A percentile compares a stretch with the other conserved stretches of the same genome.
These are phyloP conservation scores for Cucurbita maxima DNA, from an alignment of 306 rosid genomes.

Conservation along the genomic window DNA sequence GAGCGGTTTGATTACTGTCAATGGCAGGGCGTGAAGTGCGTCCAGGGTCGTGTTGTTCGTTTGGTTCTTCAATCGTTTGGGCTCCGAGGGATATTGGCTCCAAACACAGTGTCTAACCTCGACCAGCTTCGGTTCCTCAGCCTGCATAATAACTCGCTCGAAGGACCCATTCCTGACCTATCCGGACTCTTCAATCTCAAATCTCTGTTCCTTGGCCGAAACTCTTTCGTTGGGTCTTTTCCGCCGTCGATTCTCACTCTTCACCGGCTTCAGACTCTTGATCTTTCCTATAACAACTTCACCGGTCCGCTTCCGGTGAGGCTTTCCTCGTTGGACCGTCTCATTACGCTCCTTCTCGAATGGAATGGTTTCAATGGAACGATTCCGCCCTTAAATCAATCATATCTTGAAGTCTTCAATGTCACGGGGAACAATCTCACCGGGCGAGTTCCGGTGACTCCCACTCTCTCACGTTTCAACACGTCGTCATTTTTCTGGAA, in stretches of 20 bases:
- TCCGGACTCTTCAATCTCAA: constrained; percentile 51
- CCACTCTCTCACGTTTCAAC: constrained; percentile 30
- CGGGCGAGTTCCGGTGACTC: constrained; percentile 43
- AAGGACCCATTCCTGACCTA: constrained; percentile 68
- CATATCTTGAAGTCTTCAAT: constrained; percentile 29
- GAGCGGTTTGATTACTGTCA: constrained; percentile 69
- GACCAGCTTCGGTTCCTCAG: constrained; percentile 73
- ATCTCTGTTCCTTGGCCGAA: constrained; percentile 41
- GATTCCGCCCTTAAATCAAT: constrained; percentile 51
- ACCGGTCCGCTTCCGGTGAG: constrained; percentile 37
- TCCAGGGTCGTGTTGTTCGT: constrained; percentile 58
- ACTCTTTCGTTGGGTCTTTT: constrained; percentile 46
- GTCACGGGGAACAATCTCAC: constrained; percentile 50
- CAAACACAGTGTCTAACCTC: constrained; percentile 40
- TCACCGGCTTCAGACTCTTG: constrained; percentile 40
- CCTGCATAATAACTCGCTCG: constrained; percentile 65
- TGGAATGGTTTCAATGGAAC: constrained; percentile 44
- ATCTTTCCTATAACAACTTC: constrained; percentile 44
- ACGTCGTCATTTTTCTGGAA: constrained; percentile 39
- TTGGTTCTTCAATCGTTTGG: constrained; percentile 21
- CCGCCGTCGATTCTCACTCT: constrained; percentile 50
- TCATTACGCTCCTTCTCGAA: constrained; percentile 39
- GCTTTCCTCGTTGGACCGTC: constrained; percentile 32
- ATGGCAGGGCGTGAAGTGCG: constrained; percentile 84
- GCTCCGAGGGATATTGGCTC: constrained; percentile 45